Evolutionary conservation across 2,329 filamentous ascomycete genomes (phyloP).

Genomic region (Colletotrichum camelliae): DNA sequence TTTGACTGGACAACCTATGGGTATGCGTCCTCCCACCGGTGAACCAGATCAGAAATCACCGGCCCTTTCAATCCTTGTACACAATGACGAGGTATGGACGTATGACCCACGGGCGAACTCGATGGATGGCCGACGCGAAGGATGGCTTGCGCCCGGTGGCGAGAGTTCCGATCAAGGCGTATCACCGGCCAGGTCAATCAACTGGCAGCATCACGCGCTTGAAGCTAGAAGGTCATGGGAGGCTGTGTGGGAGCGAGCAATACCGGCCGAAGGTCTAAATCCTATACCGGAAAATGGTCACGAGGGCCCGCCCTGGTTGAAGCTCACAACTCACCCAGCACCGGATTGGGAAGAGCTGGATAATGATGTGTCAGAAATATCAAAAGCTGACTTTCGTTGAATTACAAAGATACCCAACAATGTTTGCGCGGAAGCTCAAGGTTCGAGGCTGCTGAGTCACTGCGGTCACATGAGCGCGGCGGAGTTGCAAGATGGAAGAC

Average conservation of each 20-base stretch:
- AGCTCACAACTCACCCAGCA: neutral
- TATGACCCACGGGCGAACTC: conserved; percentile 3
- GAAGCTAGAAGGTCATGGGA: conserved; percentile 8
- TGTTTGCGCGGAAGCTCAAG: neutral
- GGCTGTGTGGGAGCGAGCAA: neutral
- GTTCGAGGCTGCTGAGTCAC: neutral
- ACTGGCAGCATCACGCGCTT: neutral
- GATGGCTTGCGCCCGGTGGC: neutral
- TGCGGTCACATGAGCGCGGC: neutral
- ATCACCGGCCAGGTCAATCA: neutral
- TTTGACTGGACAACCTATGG: neutral
- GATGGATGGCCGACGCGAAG: conserved; percentile 10
- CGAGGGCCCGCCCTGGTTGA: neutral
- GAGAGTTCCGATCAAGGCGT: neutral
- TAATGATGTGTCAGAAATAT: neutral
- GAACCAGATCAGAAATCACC: neutral
- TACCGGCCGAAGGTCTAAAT: neutral
- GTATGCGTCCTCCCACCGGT: neutral
- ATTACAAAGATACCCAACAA: neutral
- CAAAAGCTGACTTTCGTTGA: neutral
- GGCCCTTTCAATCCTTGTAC: neutral
- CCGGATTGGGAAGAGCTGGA: neutral
- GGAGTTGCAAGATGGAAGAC: neutral
- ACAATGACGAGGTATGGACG: neutral
- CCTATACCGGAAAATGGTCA: neutral